Percentiles rank a stretch among this genome's conserved stretches.
Evolutionary conservation across 2,329 filamentous ascomycete genomes (phyloP).

Genomic region (Elsinoe arachidis): DNA sequence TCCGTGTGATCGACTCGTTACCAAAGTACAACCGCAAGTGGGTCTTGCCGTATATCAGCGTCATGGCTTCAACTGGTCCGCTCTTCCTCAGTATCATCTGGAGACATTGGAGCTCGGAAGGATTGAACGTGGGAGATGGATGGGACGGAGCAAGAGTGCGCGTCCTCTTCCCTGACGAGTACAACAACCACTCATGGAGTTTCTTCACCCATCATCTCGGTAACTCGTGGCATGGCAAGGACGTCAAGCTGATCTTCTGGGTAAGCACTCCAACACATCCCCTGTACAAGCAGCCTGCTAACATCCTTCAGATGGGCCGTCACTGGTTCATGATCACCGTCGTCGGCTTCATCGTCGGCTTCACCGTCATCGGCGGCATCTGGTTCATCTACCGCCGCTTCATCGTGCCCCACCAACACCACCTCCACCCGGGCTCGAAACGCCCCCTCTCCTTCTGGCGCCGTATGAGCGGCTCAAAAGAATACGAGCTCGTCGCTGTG

Average conservation of each 20-base stretch:
- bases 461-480: constrained; percentile 15
- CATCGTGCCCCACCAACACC: constrained; percentile 17
- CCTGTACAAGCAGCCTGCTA: constrained; percentile 12
- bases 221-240: constrained; percentile 57
- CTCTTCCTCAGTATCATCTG: constrained; percentile 68
- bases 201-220: constrained; percentile 62
- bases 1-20: constrained; percentile 58
- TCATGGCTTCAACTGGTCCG: constrained; percentile 72
- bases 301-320: constrained; percentile 30
- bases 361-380: constrained; percentile 37
- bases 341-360: constrained; percentile 42
- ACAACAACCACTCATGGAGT: constrained; percentile 59
- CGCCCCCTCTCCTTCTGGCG: constrained; percentile 14
- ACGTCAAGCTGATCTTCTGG: constrained; percentile 59
- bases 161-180: constrained; percentile 62
- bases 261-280: constrained; percentile 26
- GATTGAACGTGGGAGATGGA: constrained; percentile 35
- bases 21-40: constrained; percentile 60
- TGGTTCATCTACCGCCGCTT: constrained; percentile 46
- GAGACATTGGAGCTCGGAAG: constrained; percentile 59
- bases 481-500: constrained; percentile 16
- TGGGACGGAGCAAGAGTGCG: constrained; percentile 46
- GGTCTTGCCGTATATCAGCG: constrained; percentile 63
- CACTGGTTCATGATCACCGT: constrained; percentile 49
- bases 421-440: constrained; percentile 7